phyloP scores from a whole-genome alignment of 106 monocot genomes.

The Posidonia australis region DNA sequence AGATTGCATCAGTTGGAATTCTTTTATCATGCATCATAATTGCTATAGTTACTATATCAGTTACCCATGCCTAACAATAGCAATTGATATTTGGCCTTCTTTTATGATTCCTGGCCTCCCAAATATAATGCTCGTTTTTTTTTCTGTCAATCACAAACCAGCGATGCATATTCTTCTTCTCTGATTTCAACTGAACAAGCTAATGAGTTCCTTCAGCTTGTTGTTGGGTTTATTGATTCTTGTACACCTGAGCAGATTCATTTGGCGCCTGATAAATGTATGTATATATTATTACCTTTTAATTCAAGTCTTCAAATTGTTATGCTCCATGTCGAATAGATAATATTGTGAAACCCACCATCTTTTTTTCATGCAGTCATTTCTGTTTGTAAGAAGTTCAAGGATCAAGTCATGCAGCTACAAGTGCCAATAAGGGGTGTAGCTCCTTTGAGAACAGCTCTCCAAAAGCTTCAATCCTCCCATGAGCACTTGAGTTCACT shows the following conservation, averaged over 20 bases:
- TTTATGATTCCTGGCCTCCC: neutral
- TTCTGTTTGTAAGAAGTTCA: slow-evolving; percentile 71
- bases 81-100: neutral
- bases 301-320: neutral
- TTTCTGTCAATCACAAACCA: slow-evolving; percentile 8
- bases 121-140: neutral
- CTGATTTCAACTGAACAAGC: slow-evolving; percentile 36
- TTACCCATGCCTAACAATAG: neutral
- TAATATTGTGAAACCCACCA: neutral
- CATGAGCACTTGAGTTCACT: slow-evolving; percentile 71
- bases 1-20: no score
- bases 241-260: slow-evolving; percentile 71
- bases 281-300: neutral
- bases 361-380: slow-evolving; percentile 40
- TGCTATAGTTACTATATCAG: no score
- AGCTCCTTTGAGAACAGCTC: slow-evolving; percentile 63
- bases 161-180: slow-evolving; percentile 61
- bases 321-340: neutral
- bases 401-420: slow-evolving; percentile 68
- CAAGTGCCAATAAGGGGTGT: slow-evolving; percentile 64
- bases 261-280: slow-evolving; percentile 89
- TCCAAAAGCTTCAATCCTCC: slow-evolving; percentile 62
- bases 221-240: slow-evolving; percentile 54
- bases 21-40: no score
- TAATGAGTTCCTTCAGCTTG: slow-evolving; percentile 29